phyloP scores from a whole-genome alignment of 2,329 filamentous ascomycete genomes.

The Colletotrichum tropicale region DNA sequence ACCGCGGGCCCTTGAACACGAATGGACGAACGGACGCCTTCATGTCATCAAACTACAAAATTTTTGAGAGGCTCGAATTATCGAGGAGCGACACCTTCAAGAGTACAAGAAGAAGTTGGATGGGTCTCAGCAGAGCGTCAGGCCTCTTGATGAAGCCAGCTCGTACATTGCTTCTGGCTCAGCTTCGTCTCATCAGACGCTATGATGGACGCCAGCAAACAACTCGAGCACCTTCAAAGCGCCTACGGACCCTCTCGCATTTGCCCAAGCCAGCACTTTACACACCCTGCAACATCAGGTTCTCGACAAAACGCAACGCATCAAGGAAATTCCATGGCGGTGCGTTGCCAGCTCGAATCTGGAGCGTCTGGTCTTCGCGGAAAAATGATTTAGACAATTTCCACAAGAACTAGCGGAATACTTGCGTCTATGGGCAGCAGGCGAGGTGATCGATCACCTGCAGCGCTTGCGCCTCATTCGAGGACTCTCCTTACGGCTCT shows the following conservation, averaged over 20 bases:
- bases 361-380: neutral
- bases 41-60: no score
- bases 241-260: no score
- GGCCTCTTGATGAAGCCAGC: neutral
- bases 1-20: no score
- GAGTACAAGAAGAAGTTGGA: conserved; percentile 1
- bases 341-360: neutral
- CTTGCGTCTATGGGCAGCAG: neutral
- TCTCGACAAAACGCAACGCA: neutral
- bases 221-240: no score
- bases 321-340: neutral
- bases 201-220: no score
- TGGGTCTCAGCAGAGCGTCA: neutral
- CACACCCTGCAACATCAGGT: neutral
- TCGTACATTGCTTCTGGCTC: no score
- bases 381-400: neutral
- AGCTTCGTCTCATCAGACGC: no score
- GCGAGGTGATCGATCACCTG: neutral
- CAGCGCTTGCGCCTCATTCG: neutral
- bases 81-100: neutral
- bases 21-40: no score
- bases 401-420: neutral
- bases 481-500: neutral
- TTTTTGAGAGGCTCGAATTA: neutral
- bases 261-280: neutral